phyloP scores from a whole-genome alignment of 2,329 filamentous ascomycete genomes.

The Nemania sp. region DNA sequence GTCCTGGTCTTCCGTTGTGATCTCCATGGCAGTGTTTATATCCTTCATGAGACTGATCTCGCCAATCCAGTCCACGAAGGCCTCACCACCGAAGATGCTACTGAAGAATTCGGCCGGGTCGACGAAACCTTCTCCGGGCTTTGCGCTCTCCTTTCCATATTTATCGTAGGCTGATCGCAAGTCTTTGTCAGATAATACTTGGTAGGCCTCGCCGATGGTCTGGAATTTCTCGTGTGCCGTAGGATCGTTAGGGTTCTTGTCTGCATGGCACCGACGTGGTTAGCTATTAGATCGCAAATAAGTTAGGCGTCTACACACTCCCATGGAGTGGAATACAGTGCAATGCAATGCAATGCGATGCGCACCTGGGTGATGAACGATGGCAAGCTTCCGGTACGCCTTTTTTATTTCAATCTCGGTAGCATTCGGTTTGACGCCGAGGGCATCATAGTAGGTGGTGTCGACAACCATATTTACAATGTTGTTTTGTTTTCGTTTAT shows the following conservation, averaged over 20 bases:
- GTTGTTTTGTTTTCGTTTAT: too few species aligned
- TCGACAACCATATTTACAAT: slow-evolving; percentile 79
- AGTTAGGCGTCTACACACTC: background rate
- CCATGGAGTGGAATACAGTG: background rate
- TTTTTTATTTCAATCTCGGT: slow-evolving; percentile 96
- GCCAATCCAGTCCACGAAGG: slow-evolving; percentile 95
- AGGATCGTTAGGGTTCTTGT: slow-evolving; percentile 98
- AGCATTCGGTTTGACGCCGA: slow-evolving; percentile 86
- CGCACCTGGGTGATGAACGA: slow-evolving; percentile 88
- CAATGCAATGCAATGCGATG: too few species aligned
- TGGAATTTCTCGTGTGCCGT: slow-evolving; percentile 96
- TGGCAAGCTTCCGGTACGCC: slow-evolving; percentile 93
- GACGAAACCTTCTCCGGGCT: slow-evolving; percentile 91
- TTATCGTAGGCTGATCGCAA: slow-evolving; percentile 95
- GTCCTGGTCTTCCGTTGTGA: slow-evolving; percentile 80
- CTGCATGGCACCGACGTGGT: slow-evolving; percentile 57
- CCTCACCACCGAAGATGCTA: slow-evolving; percentile 97
- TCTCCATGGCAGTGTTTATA: slow-evolving; percentile 97
- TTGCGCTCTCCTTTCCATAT: slow-evolving; percentile 93
- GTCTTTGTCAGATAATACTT: slow-evolving; percentile 87
- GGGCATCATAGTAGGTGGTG: slow-evolving; percentile 87
- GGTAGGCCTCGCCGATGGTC: slow-evolving; percentile 79
- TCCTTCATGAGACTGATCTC: slow-evolving; percentile 99
- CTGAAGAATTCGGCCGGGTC: slow-evolving; percentile 98
- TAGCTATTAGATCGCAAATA: slow-evolving; percentile 29